phyloP scores from a whole-genome alignment of 78 protist genomes.

The Blattamonas nauphoetae region DNA sequence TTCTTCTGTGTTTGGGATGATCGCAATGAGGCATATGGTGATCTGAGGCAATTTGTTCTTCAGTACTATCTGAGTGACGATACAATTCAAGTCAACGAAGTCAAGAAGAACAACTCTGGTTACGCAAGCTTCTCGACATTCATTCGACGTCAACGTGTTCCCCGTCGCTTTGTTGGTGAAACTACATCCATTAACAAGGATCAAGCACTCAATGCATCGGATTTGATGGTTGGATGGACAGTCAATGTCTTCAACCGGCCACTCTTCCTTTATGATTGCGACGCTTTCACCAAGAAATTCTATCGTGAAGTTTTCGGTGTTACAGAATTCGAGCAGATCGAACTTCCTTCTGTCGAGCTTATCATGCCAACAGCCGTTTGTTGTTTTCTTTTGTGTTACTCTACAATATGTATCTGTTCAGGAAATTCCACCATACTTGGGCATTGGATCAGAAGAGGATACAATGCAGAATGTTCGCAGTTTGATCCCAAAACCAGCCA shows the following conservation, averaged over 20 bases:
- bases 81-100: conserved; percentile 44
- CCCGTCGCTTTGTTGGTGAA: not conserved
- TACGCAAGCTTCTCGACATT: not conserved
- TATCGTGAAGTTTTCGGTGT: conserved; percentile 7
- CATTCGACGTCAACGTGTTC: not conserved
- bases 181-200: not conserved
- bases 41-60: conserved; percentile 15
- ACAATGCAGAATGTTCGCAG: conserved; percentile 26
- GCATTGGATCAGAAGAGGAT: conserved; percentile 57
- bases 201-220: not conserved
- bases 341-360: not conserved
- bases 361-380: not conserved
- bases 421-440: conserved; percentile 38
- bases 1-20: conserved; percentile 62
- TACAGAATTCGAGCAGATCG: not conserved
- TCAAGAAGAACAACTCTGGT: conserved; percentile 42
- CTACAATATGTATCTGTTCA: not conserved
- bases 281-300: conserved; percentile 28
- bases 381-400: not conserved
- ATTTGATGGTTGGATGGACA: not conserved
- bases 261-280: conserved; percentile 21
- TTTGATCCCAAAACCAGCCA: conserved; percentile 51
- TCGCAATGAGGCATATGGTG: conserved; percentile 36
- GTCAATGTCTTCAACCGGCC: conserved; percentile 1
- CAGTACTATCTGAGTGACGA: conserved; percentile 63